Base-by-base conservation (phyloP, 148 eudicot genomes). In the Silene latifolia region DNA sequence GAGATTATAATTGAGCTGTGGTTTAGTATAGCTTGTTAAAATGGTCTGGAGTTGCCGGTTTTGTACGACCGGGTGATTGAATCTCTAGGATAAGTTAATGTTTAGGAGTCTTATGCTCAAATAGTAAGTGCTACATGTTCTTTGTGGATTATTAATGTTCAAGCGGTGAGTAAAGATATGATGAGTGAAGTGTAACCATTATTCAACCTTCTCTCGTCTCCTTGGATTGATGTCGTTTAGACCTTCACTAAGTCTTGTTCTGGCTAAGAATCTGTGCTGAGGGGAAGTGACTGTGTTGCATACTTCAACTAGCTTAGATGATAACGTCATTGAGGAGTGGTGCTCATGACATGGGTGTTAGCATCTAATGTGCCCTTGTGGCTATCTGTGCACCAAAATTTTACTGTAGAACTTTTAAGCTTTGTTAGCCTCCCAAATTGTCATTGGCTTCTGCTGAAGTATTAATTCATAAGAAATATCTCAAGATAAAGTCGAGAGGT, bases 11-110 rank as follows among this genome's bases (percentile, higher is more conserved):
- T 39, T 54, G 71, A 79, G 64, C 63, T 63, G 63, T 74, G 24
- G 23, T 69, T 69, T 63, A 79, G 73, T 60, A 60, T 27, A 29
- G 42, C 20, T 72, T 23, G 48, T 24, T 64, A 58, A 42, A 29
- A 2, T 66, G 51, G 46, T 51, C 12, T 25, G 0, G 69, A 67
- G 54, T 27, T 29, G 21, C 47, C n/a, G 47, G 47, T 47, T 65
- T 39, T 19, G 46, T 68, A 21, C 35, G 7, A 53, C 24, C 48
- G 29, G 53, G 65, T 54, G 57, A 63, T 71, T 71, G 54, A 23
- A 29, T 46, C 21, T 24, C 1, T 48, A 19, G 35, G 65, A 18
- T 39, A 42, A 63, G 61, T 63, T 35, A 63, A 57, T 67, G 9
- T n/a, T 64, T 8, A 56, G 39, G 21, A 64, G 5, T 15, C 19